These are phyloP conservation scores for Penicillium mononematosum DNA, from an alignment of 495 filamentous ascomycete genomes.

Conservation along the genomic window DNA sequence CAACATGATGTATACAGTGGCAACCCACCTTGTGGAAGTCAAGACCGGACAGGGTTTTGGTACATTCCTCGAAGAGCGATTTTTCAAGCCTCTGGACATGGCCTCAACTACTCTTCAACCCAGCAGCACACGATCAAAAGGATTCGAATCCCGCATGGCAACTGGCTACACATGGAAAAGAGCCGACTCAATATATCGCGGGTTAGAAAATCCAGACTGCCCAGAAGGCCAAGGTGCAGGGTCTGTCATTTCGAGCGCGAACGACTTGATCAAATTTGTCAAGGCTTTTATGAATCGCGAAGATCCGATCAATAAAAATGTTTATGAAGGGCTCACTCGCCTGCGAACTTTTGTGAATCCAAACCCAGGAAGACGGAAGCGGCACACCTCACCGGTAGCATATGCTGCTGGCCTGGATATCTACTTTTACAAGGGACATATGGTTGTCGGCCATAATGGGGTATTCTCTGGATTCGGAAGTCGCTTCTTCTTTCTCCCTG, in stretches of 20 bases:
- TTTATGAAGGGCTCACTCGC: slow-evolving; percentile 20
- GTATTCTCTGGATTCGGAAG: slow-evolving; percentile 16
- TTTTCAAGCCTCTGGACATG: slow-evolving; percentile 46
- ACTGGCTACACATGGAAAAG: slow-evolving; percentile 23
- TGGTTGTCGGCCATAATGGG: slow-evolving; percentile 23
- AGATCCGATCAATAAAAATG: slow-evolving; percentile 14
- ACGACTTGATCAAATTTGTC: slow-evolving; percentile 47
- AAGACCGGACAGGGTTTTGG: slow-evolving; percentile 39
- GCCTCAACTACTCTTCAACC: slow-evolving; percentile 33
- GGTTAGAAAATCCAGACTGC: slow-evolving; percentile 16
- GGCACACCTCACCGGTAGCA: slow-evolving; percentile 15
- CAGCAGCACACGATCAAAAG: slow-evolving; percentile 20
- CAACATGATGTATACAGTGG: slow-evolving; percentile 49
- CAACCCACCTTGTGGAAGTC: slow-evolving; percentile 41
- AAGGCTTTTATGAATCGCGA: slow-evolving; percentile 26
- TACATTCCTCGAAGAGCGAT: slow-evolving; percentile 33
- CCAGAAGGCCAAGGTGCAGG: slow-evolving; percentile 42
- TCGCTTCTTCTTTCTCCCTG: slow-evolving; percentile 22
- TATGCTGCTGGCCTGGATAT: slow-evolving; percentile 24
- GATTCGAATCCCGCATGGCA: slow-evolving; percentile 34
- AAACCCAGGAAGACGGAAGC: slow-evolving; percentile 5
- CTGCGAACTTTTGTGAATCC: slow-evolving; percentile 14
- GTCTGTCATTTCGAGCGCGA: slow-evolving; percentile 42
- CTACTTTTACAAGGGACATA: slow-evolving; percentile 19
- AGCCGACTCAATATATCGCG: slow-evolving; percentile 1